phyloP scores from a whole-genome alignment of 2,329 filamentous ascomycete species.

The Piedraia hortae region DNA sequence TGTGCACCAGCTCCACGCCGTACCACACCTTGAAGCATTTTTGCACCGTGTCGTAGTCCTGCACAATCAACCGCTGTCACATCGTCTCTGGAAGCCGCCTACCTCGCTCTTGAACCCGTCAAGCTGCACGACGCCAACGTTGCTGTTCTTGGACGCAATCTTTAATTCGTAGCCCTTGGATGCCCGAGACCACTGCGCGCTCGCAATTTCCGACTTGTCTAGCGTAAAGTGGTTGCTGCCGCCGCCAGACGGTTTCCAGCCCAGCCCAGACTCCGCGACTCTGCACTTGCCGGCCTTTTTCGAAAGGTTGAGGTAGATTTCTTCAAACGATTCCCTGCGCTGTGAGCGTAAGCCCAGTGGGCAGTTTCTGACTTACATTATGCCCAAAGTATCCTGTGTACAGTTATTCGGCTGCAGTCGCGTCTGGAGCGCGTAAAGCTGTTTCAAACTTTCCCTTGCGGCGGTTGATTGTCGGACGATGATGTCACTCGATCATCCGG shows the following conservation, averaged over 20 bases:
- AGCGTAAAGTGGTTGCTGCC: constrained; percentile 86
- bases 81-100: constrained; percentile 5
- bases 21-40: constrained; percentile 98
- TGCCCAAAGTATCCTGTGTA: no score
- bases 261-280: constrained; percentile 78
- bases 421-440: no score
- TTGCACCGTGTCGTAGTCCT: constrained; percentile 69
- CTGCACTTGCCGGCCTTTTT: constrained; percentile 80
- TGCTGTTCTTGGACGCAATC: constrained; percentile 56
- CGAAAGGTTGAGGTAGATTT: constrained; percentile 86
- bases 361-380: no score
- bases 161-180: constrained; percentile 84
- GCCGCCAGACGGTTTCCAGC: constrained; percentile 79
- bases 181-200: constrained; percentile 83
- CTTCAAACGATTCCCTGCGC: constrained; percentile 70
- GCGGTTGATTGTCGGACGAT: no score
- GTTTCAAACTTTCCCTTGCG: no score
- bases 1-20: constrained; percentile 69
- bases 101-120: constrained; percentile 83
- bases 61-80: constrained; percentile 2
- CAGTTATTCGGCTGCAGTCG: no score
- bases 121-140: constrained; percentile 73
- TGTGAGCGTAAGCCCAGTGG: no score
- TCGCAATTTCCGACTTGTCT: constrained; percentile 58
- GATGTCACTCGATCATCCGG: no score